Base-by-base conservation (phyloP, 2,329 filamentous ascomycete genomes). In the Penicillium sp. region DNA sequence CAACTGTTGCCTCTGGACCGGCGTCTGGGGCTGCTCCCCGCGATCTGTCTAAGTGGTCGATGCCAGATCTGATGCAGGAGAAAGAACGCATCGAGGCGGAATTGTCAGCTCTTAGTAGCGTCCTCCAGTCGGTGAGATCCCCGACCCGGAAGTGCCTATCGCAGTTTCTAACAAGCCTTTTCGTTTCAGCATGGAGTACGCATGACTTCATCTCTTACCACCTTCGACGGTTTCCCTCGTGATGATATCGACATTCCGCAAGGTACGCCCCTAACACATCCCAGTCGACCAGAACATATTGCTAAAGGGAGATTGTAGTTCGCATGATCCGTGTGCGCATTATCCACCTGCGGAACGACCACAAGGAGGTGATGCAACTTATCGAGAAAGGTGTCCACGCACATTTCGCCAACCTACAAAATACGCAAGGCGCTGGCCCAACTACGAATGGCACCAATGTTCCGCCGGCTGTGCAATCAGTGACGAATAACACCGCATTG, bases 221-320 rank as follows among this genome's bases (percentile, higher is more conserved):
- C 93, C 15, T 84, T 87, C 60, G 94, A 97, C 76, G 94, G 94
- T 47, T 99, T 91, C 72, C 94, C 94, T 33, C 85, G 94, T 71
- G 88, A 90, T 67, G 94, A 99, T 75, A 87, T 99, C 62, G 94
- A 99, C 73, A 89, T 99, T 61, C 89, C 94, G 27, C 93, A 97
- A 77, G 94, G 91, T 94, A 85, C 64, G 81, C 49, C 40, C 33
- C 33, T 44, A 3, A 51, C 33, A 25, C 16, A 38, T 16, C 51
- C 29, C 8, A 45, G 16, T 52, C 19, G 47, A 46, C 16, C 19
- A 53, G 39, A 54, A 55, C 2, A 54, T 57, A 33, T 47, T 15
- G 53, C 65, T 65, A 51, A 67, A 25, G 54, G 19, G 51, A 31
- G 34, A 49, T 15, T 19, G 53, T 67, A 95, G 91, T 99, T 71